Evolutionary conservation across 1,139 yeast genomes (phyloP).

Genomic region (Sugiyamaella novakii): DNA sequence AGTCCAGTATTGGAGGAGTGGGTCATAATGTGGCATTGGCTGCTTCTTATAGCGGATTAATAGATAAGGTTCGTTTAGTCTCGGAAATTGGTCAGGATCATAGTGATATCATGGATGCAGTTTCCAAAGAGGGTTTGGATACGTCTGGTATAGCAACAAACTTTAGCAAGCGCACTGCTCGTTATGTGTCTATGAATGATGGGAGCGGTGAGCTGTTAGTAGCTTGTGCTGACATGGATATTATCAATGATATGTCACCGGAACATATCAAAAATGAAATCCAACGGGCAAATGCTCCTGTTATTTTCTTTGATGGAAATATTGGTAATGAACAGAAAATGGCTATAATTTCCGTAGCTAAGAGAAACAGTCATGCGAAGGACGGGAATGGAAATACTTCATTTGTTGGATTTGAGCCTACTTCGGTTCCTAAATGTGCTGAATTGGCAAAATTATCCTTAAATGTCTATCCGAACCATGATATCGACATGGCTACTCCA

Average conservation of each 20-base stretch:
- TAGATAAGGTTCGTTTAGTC: conserved; percentile 41
- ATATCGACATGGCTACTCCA: conserved; percentile 61
- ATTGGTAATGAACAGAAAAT: conserved; percentile 50
- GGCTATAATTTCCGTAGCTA: conserved; percentile 43
- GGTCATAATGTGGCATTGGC: conserved; percentile 77
- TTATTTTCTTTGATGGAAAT: conserved; percentile 70
- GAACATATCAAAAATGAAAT: conserved; percentile 45
- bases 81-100: conserved; percentile 64
- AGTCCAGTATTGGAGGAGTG: conserved; percentile 76
- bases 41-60: conserved; percentile 36
- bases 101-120: conserved; percentile 45
- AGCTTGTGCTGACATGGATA: conserved; percentile 85
- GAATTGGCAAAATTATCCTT: conserved; percentile 33
- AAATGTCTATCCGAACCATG: conserved; percentile 43
- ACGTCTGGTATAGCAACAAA: conserved; percentile 47
- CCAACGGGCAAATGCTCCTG: conserved; percentile 38
- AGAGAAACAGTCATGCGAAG: conserved; percentile 8
- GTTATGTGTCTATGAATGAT: conserved; percentile 71
- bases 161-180: conserved; percentile 54
- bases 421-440: conserved; percentile 64
- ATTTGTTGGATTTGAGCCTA: conserved; percentile 68
- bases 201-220: conserved; percentile 62
- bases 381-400: conserved; percentile 24
- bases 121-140: conserved; percentile 46
- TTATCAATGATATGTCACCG: conserved; percentile 55